These are phyloP conservation scores for Xylariaceae sp. DNA, from an alignment of 2,329 filamentous ascomycete genomes.

Conservation along the genomic window DNA sequence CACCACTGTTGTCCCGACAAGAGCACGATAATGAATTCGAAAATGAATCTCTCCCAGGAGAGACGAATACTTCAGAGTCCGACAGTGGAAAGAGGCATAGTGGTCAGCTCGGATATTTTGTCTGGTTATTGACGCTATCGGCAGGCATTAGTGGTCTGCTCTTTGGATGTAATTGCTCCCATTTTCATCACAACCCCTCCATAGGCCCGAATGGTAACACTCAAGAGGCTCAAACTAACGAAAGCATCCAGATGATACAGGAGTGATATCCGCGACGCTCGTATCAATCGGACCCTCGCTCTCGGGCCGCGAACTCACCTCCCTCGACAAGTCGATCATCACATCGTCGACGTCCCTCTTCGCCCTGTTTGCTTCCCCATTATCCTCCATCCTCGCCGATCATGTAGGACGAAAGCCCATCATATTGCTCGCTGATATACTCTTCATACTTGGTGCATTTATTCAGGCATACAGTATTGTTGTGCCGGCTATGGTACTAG, in stretches of 20 bases:
- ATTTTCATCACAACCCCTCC: background rate
- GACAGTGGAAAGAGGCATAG: constrained; percentile 3
- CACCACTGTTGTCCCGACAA: constrained; percentile 14
- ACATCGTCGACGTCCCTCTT: constrained; percentile 66
- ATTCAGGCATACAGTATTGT: constrained; percentile 57
- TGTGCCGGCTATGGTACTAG: constrained; percentile 62
- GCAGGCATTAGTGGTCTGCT: constrained; percentile 64
- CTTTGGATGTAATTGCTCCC: constrained; percentile 54
- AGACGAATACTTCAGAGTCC: constrained; percentile 1
- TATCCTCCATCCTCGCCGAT: constrained; percentile 62
- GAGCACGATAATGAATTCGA: constrained; percentile 13
- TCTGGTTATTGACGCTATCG: constrained; percentile 59
- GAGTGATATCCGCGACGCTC: constrained; percentile 65
- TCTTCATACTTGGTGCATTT: constrained; percentile 66
- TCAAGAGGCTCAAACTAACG: no score
- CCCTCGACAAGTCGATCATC: constrained; percentile 65
- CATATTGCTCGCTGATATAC: constrained; percentile 58
- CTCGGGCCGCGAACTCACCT: constrained; percentile 52
- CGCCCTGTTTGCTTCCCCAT: constrained; percentile 60
- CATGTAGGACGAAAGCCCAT: constrained; percentile 57
- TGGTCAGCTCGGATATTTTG: constrained; percentile 41
- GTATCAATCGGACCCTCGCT: constrained; percentile 60
- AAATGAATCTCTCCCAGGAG: constrained; percentile 7
- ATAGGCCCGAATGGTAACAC: constrained; percentile 1
- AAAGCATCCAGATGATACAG: constrained; percentile 53